phyloP scores from a whole-genome alignment of 179 eudicot species.

The Silene noctiflora region DNA sequence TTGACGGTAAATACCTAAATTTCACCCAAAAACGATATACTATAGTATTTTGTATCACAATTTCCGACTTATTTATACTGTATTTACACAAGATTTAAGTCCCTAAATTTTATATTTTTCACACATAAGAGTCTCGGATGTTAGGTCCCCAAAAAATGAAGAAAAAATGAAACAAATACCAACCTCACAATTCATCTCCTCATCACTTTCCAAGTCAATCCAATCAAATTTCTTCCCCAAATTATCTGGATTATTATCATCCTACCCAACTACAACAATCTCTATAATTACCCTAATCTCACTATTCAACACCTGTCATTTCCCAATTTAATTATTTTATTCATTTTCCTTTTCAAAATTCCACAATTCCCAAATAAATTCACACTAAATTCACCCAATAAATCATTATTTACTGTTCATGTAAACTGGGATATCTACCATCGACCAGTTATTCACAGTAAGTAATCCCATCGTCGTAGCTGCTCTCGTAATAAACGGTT shows the following conservation, averaged over 20 bases:
- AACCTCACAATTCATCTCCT: constrained; percentile 1
- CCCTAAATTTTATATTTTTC: too few species aligned
- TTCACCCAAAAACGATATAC: too few species aligned
- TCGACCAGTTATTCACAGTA: too few species aligned
- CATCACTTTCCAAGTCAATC: not conserved
- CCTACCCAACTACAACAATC: not conserved
- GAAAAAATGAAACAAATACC: not conserved
- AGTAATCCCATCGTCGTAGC: too few species aligned
- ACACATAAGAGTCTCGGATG: not conserved
- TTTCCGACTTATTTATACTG: too few species aligned
- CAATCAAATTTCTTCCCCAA: not conserved
- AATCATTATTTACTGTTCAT: not conserved
- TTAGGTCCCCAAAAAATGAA: not conserved
- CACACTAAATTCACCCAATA: not conserved
- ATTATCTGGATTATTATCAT: too few species aligned
- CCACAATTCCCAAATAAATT: not conserved
- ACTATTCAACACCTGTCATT: constrained; percentile 3
- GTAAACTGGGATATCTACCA: not conserved
- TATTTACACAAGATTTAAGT: too few species aligned
- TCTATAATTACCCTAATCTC: not conserved
- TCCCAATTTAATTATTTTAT: not conserved
- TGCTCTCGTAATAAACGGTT: not conserved
- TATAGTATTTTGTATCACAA: too few species aligned
- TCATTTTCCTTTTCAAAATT: not conserved
- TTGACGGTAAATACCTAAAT: too few species aligned